Base-by-base conservation (phyloP, 192 early-diverging fungal genomes). In the Backusella morwellensis region DNA sequence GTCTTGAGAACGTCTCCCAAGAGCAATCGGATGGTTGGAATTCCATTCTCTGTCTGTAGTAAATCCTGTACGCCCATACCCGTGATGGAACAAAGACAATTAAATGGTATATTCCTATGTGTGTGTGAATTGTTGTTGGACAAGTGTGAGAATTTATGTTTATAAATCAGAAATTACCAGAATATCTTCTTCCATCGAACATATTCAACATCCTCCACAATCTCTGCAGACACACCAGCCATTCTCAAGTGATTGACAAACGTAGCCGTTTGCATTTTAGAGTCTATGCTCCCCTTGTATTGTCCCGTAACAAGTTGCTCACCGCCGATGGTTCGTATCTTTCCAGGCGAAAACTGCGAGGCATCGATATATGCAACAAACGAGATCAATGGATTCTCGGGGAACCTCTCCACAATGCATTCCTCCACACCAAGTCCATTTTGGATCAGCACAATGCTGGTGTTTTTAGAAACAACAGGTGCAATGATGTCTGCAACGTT, bases 351-450 rank as follows among this genome's bases (percentile, higher is more conserved):
- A 6, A 82, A 81, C 81, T 93, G 92, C 42, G 85, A 88, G 1
- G 88, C 84, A 40, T 87, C 91, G 38, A 92, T 90, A 66, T 91
- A 91, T 9, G 91, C 88, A 6, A 92, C 88, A 4, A 82, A 78
- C 14, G 90, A 90, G 36, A 89, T 70, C 8, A 94, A 72, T 7
- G 89, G 89, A 73, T 90, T 91, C 12, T 80, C 56, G 11, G 91
- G 91, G 79, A 91, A 94, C 35, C 83, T 79, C 21, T 68, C 73
- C 19, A 74, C 76, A 75, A 90, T 86, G 35, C 85, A 85, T 7
- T 87, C 85, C 69, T 94, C 93, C 35, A 91, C 84, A 0, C 80
- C 90, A 32, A 94, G 85, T 6, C 93, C 93, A 78, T 94, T 94
- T 78, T 94, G 93, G 42, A 94, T 90, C 69, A 93, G 56, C 11